phyloP scores from a whole-genome alignment of 768 basidiomycete species.

The Nidularia pulvinata region DNA sequence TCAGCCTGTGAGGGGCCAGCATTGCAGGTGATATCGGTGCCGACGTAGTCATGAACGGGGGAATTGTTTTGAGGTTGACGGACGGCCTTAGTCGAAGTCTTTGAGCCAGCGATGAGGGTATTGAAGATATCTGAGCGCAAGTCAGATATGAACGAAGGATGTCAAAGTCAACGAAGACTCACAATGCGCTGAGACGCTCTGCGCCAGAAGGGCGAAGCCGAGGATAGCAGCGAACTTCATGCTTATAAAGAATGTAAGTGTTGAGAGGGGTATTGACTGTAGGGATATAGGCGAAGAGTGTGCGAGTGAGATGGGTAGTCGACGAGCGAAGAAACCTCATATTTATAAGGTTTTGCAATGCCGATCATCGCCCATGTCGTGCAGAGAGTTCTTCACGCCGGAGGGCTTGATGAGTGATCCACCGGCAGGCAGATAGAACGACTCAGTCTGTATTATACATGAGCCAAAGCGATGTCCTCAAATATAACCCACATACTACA shows the following conservation, averaged over 20 bases:
- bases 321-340: not conserved
- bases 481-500: too few relatives aligned
- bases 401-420: too few relatives aligned
- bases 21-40: slow-evolving; percentile 24
- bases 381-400: too few relatives aligned
- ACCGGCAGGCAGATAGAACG: too few relatives aligned
- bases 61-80: slow-evolving; percentile 20
- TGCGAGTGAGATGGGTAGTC: not conserved
- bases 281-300: not conserved
- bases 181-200: slow-evolving; percentile 18
- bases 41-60: slow-evolving; percentile 14
- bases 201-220: not conserved
- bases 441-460: too few relatives aligned
- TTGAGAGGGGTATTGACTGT: not conserved
- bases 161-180: not conserved
- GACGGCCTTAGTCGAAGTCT: slow-evolving; percentile 16
- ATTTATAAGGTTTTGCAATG: not conserved
- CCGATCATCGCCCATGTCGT: not conserved
- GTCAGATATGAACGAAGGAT: not conserved
- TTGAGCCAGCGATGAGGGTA: slow-evolving; percentile 10
- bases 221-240: not conserved
- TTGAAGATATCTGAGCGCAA: slow-evolving; percentile 18
- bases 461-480: too few relatives aligned
- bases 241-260: not conserved
- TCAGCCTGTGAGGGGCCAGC: slow-evolving; percentile 17